A percentile compares a stretch with the other conserved stretches of the same genome.
phyloP scores from a whole-genome alignment of 495 filamentous ascomycete species.

The Annulohypoxylon stygium region DNA sequence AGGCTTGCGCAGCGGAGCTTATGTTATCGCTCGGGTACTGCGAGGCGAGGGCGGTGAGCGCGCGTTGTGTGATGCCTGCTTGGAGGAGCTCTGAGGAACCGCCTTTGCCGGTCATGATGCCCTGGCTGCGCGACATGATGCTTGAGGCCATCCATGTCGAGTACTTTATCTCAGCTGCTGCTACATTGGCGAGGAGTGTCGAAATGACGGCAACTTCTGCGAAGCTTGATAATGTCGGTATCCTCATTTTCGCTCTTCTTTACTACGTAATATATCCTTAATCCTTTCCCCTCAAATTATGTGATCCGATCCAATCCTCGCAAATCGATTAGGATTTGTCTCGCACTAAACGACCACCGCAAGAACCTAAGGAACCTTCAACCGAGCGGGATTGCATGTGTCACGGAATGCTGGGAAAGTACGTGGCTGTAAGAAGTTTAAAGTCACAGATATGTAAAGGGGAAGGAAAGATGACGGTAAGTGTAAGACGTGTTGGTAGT shows the following conservation, averaged over 20 bases:
- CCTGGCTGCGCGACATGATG: constrained; percentile 60
- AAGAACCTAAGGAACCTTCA: constrained; percentile 12
- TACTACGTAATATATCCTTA: not conserved
- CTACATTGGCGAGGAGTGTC: constrained; percentile 24
- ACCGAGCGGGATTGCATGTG: constrained; percentile 17
- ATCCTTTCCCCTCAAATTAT: not conserved
- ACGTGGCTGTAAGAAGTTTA: not conserved
- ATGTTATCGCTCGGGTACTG: constrained; percentile 48
- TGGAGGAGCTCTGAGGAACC: constrained; percentile 56
- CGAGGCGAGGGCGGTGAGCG: constrained; percentile 51
- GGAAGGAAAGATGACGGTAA: not conserved
- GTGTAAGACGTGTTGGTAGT: constrained; percentile 12
- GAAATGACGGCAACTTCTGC: constrained; percentile 22
- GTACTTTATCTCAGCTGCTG: constrained; percentile 35
- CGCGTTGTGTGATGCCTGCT: constrained; percentile 57
- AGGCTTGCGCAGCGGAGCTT: constrained; percentile 37
- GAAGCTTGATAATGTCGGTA: constrained; percentile 19
- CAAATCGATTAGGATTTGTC: constrained; percentile 16
- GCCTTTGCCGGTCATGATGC: constrained; percentile 51
- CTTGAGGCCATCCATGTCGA: constrained; percentile 62
- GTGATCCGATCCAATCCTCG: not conserved
- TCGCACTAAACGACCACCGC: constrained; percentile 7
- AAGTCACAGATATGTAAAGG: not conserved
- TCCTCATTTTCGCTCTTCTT: constrained; percentile 22
- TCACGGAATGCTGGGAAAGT: not conserved